Percentiles rank a stretch among this genome's conserved stretches.
These are phyloP conservation scores for Aspergillus hancockii DNA, from an alignment of 495 filamentous ascomycete genomes.

Conservation along the genomic window DNA sequence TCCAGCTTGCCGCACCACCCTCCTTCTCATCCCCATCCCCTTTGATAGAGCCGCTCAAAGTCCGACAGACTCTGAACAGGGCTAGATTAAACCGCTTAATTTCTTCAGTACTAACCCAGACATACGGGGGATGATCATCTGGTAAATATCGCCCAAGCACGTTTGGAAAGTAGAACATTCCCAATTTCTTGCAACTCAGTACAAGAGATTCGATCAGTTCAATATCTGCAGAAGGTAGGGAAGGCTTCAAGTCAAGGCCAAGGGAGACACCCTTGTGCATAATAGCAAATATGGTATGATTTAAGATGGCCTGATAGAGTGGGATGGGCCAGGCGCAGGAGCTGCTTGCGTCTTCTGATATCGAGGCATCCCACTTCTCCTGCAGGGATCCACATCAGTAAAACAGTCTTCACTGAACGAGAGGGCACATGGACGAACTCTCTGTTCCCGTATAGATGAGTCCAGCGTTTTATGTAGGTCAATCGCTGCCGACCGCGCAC, in stretches of 20 bases:
- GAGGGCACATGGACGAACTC: constrained; percentile 12
- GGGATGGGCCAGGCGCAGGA: constrained; percentile 31
- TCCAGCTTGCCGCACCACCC: neutral
- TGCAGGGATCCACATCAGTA: constrained; percentile 9
- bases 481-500: constrained; percentile 21
- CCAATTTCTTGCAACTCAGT: constrained; percentile 24
- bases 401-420: neutral
- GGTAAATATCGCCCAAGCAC: constrained; percentile 23
- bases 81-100: constrained; percentile 34
- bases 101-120: constrained; percentile 33
- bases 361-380: constrained; percentile 33
- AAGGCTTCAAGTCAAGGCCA: constrained; percentile 21
- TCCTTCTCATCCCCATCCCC: neutral
- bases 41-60: constrained; percentile 1
- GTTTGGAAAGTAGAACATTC: constrained; percentile 33
- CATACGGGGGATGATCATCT: constrained; percentile 18
- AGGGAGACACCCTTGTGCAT: constrained; percentile 8
- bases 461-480: constrained; percentile 26
- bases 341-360: constrained; percentile 11
- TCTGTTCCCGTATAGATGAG: constrained; percentile 29
- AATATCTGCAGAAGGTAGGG: constrained; percentile 14
- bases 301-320: constrained; percentile 33
- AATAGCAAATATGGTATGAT: constrained; percentile 31
- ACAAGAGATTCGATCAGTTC: constrained; percentile 27
- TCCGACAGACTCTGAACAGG: constrained; percentile 27